Base-by-base conservation (phyloP, 2,329 filamentous ascomycete genomes). In the Bipolaris gigantea region DNA sequence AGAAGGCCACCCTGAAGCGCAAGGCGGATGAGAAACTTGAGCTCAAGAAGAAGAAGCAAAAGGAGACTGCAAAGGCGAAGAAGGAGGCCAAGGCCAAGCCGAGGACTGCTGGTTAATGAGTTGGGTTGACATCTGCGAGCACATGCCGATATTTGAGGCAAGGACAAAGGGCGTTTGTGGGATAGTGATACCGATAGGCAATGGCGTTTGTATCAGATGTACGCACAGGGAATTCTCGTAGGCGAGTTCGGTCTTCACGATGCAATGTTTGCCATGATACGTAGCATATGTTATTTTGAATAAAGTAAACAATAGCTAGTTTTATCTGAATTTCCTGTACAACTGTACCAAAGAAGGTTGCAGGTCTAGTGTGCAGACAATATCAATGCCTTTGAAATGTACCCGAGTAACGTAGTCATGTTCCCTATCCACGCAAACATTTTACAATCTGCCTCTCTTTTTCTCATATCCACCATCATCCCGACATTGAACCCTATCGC, bases 21-120 rank as follows among this genome's bases (percentile, higher is more conserved):
- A 99, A 97, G 80, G 83, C 94, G 34, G 93, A 97, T 48, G 90
- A 92, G 77, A 95, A 95, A 80, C 81, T 90, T 30, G 92, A 92
- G 66, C 89, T 92, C 65, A 92, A 91, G 77, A 97, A 93, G 80
- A 97, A 97, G 83, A 95, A 92, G 79, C 82, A 89, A 64, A 99
- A 97, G 83, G 86, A 90, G 59, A 91, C 95, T 53, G 92, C 93
- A 69, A 97, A 97, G 80, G 90, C 92, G 62, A 99, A 97, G 84
- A 92, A 92, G 62, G 90, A 90, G 61, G 84, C 86, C 19, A 99
- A 97, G 79, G 82, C 88, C 5, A 96, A 93, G 79, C 92, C 93
- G 1, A 66, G 63, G 44, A 63, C 62, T 47, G 59, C 59, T 50
- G 59, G 42, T 34, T 57, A 18, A 46, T 36, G 32, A 23, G 33